Evolutionary conservation across 192 early-diverging fungal species (phyloP), one percentile per base, ranked within the genome.

Genomic region (Rhizoclosmatium sp.): DNA sequence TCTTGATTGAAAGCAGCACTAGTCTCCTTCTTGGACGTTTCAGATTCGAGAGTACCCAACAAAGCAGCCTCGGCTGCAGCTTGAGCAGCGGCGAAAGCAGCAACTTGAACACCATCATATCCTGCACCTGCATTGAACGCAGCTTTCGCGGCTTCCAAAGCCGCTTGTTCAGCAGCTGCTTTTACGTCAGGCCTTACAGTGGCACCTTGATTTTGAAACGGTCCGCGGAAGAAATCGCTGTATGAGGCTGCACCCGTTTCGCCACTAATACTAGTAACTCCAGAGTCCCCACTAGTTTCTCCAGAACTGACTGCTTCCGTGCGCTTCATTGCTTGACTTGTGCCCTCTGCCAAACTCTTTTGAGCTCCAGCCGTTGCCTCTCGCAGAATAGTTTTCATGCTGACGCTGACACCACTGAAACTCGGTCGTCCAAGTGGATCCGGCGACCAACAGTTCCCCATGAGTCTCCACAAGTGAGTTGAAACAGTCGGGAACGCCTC

Each of bases 361-460:
- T 54, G 51, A 0, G 51, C 51, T 12, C 5, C 51, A 54, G 5
- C 16, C 51, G 51, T 16, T 12, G 51, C 51, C 16, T 54, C 51
- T 54, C 16, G 5, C 9, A 16, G 9, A 54, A 54, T 54, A 54
- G 9, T 21, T 44, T 75, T 75, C 60, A 62, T 75, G 2, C 14
- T 39, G 7, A 59, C 47, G 21, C 14, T 21, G 5, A 75, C 44
- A 5, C 45, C 54, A 16, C 31, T 14, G 61, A 80, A 80, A 12
- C 42, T 59, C 21, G 69, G 70, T 10, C 78, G 23, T 7, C 21
- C 59, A 1, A 80, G 48, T 16, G 78, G 78, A 61, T 79, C 69
- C 66, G 78, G 68, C 31, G 23, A 16, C 78, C 78, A 79, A 71
- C 78, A 80, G 7, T 10, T 46, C 21, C 39, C 60, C 65, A 80